Percentiles rank a stretch among this genome's conserved stretches.
Conservation (phyloP, 1,284 basidiomycete genomes). For the Sanghuangporus weigelae region DNA sequence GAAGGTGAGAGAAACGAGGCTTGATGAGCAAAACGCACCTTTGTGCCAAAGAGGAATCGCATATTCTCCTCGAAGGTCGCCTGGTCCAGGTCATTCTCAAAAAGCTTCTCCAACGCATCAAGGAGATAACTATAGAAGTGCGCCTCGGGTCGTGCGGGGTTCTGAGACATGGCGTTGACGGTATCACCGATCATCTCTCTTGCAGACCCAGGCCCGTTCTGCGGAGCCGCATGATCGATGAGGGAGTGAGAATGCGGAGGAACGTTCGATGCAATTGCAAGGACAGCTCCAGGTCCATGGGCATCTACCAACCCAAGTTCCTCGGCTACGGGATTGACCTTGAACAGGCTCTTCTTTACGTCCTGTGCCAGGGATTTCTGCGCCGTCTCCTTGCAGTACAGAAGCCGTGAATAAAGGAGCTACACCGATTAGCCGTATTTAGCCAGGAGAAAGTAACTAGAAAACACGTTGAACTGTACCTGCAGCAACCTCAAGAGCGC, state of each 20-base stretch:
- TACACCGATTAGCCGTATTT: conserved; percentile 29
- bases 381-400: conserved; percentile 81
- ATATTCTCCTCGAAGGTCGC: conserved; percentile 91
- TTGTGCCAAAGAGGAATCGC: conserved; percentile 94
- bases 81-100: conserved; percentile 90
- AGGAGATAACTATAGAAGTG: conserved; percentile 85
- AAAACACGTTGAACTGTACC: conserved; percentile 42
- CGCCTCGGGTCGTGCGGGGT: conserved; percentile 35
- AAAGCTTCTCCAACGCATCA: conserved; percentile 90
- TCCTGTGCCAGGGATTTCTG: conserved; percentile 54
- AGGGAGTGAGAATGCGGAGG: conserved; percentile 32
- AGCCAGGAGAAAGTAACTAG: not conserved
- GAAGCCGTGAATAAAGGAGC: conserved; percentile 87
- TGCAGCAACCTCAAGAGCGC: conserved; percentile 83
- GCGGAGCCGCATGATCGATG: conserved; percentile 8
- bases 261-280: conserved; percentile 57
- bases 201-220: not conserved
- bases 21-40: conserved; percentile 53
- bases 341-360: conserved; percentile 43
- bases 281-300: conserved; percentile 63
- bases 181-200: not conserved
- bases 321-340: conserved; percentile 67
- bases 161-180: conserved; percentile 19
- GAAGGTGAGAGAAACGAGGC: conserved; percentile 22
- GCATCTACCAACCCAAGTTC: conserved; percentile 72